Conservation (phyloP, 2,329 filamentous ascomycete genomes). For the Bipolaris cookei region DNA sequence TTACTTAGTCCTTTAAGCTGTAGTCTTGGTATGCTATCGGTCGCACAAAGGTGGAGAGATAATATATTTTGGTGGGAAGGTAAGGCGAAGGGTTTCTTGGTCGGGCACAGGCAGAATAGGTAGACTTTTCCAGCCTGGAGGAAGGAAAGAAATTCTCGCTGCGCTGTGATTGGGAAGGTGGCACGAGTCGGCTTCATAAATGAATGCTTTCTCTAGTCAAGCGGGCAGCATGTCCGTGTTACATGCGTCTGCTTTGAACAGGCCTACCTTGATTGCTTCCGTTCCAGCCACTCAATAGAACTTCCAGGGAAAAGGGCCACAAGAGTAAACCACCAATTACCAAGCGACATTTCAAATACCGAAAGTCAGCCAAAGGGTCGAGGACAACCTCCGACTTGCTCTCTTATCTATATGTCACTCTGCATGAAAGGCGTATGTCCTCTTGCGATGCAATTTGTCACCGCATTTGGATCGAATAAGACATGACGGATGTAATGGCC, state of each 20-base stretch:
- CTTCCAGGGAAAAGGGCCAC: not conserved
- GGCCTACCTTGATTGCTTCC: not conserved
- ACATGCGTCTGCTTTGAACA: not conserved
- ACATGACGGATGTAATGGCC: not conserved
- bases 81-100: not conserved
- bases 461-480: not conserved
- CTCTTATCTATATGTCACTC: not conserved
- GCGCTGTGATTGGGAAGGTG: not conserved
- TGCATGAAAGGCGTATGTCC: not conserved
- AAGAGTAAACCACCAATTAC: not conserved
- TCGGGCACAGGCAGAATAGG: not conserved
- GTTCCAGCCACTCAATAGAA: not conserved
- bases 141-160: not conserved
- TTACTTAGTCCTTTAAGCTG: not conserved
- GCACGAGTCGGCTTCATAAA: not conserved
- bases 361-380: not conserved
- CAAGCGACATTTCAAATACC: not conserved
- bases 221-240: not conserved
- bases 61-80: not conserved
- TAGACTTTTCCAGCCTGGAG: not conserved
- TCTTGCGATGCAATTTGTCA: not conserved
- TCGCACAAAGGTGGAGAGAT: not conserved
- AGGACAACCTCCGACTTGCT: not conserved
- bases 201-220: not conserved
- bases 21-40: not conserved